Base-by-base conservation (phyloP, 23 red algal genomes). In the Gracilaria gracilis region DNA sequence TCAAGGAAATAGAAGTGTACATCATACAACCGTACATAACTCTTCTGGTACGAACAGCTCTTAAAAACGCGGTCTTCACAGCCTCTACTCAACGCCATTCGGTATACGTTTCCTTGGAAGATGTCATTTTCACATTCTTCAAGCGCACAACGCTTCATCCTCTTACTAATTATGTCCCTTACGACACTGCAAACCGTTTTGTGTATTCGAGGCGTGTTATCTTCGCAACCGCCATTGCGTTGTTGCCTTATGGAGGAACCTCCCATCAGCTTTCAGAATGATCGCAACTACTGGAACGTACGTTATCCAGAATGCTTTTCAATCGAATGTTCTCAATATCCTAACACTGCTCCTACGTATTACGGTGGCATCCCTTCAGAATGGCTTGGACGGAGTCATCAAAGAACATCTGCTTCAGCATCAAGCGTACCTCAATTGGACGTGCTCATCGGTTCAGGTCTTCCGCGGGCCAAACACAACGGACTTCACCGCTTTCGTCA, bases 211-310 rank as follows among this genome's bases (percentile, higher is more conserved):
- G 11, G 11, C 42, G 42, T 11, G 42, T 11, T 46, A 11, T 46
- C 42, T 4, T 46, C 42, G 4, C 4, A 46, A 4, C 42, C 42
- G 11, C 61, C 61, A 33, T 32, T 65, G 13, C 19, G 61, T 5
- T 65, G 61, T 13, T 65, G 61, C 25, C 32, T 65, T 24, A 65
- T 65, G 61, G 32, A 65, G 4, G 61, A 65, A 65, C 61, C 61
- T 2, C 61, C 61, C 9, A 31, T 65, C 29, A 65, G 61, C 61
- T 65, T 65, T 32, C 27, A 12, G 4, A 65, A 65, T 25, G 24
- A 16, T 32, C 19, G 27, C 29, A 13, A 32, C 19, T 28, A 33
- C 61, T 1, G 8, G 4, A 65, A 65, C 27, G 61, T 65, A 31
- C 1, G 61, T 65, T 65, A n/a, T n/a, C 27, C 25, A 5, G 1